A percentile compares a stretch with the other conserved stretches of the same genome.
Evolutionary conservation across 2,329 filamentous ascomycete species (phyloP).

Genomic region (Penicillium expansum): DNA sequence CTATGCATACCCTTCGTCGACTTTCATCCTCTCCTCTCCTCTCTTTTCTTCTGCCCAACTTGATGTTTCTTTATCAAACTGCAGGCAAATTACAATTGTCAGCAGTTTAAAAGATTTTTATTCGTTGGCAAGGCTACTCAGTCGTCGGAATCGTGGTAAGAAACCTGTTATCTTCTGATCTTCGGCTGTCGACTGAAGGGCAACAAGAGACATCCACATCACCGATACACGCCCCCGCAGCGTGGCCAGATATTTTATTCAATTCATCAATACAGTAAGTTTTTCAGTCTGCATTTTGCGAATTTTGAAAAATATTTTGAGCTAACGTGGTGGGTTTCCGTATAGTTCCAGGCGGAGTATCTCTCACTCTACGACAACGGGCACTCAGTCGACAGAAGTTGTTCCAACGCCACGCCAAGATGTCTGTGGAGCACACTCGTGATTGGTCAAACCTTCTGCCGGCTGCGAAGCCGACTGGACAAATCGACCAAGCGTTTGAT

Average conservation of each 20-base stretch:
- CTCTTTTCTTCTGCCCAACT: neutral
- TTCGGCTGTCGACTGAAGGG: neutral
- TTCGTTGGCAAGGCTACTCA: neutral
- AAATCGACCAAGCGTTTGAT: neutral
- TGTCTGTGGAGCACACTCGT: neutral
- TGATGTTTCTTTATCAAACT: neutral
- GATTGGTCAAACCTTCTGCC: neutral
- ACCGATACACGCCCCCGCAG: no score
- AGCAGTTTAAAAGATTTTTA: neutral
- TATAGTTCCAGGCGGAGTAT: neutral
- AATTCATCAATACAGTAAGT: neutral
- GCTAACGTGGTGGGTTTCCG: neutral
- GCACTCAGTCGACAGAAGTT: neutral
- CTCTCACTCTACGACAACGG: neutral
- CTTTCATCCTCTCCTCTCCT: neutral
- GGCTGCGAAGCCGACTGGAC: neutral
- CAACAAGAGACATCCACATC: neutral
- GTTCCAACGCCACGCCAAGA: neutral
- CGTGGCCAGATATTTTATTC: neutral
- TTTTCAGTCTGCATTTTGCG: accelerated
- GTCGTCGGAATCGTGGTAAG: neutral
- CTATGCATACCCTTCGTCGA: neutral
- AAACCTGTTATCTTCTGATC: neutral
- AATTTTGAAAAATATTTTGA: neutral
- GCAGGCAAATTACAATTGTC: neutral